Base-by-base conservation (phyloP, 192 early-diverging fungal genomes). In the Coemansia sp. region DNA sequence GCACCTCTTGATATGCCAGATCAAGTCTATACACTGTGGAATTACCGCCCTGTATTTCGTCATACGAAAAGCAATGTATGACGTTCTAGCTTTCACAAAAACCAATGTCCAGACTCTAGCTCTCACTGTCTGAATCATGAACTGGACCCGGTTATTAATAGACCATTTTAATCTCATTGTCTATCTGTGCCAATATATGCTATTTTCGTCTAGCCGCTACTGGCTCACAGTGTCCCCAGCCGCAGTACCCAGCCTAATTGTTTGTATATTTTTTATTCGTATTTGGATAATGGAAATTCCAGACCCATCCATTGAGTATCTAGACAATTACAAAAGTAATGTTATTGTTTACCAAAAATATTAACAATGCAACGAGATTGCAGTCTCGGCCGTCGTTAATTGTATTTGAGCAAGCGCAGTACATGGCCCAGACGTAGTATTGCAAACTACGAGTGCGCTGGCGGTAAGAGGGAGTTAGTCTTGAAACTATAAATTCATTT, bases 291-390 rank as follows among this genome's bases (percentile, higher is more conserved):
- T 11, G 3, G 1, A 2, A 51, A 17, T 12, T 51, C 50, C 50
- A 51, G 50, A 51, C 50, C 47, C 5, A 48, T 48, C 20, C 47
- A 48, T 51, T 17, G 3, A 51, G 18, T 23, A 51, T 51, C 50
- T 51, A 51, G 50, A 51, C 50, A 51, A 51, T 51, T 51, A 14
- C 18, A 23, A 51, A 51, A 25, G 11, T 18, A 51, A 17, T 51
- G 50, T 51, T 51, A 51, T 51, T 51, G 50, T 51, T 51, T 51
- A 51, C 50, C 5, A 7, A 51, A 51, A 51, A 24, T 18, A 51
- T 51, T 51, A 24, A 51, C 50, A 51, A 51, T 51, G n/a, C n/a
- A 17, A 44, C 10, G 12, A 10, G 40, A 44, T 44, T 44, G 15
- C 15, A 15, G 7, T 44, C 40, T 44, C 40, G 40, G 40, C 40